Conservation (phyloP, 371 early-diverging fungal genomes). For the Mortierella sp. region DNA sequence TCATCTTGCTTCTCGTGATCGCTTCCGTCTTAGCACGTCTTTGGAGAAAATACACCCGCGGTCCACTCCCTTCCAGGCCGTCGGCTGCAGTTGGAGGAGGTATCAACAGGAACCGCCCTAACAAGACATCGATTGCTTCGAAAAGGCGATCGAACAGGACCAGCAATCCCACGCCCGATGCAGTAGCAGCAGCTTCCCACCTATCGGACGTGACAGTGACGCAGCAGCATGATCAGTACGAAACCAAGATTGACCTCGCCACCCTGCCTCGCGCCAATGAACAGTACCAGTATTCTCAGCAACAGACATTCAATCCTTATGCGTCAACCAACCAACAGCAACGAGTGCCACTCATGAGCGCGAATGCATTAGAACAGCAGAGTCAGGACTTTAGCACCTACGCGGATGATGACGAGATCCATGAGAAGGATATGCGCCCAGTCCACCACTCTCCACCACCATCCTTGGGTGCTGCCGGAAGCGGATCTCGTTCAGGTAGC, state of each 20-base stretch:
- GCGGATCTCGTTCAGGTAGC: too few species aligned
- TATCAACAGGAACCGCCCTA: slow-evolving; percentile 3
- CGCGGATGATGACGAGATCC: slow-evolving; percentile 10
- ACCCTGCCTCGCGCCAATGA: slow-evolving; percentile 25
- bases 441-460: neutral
- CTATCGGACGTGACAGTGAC: slow-evolving; percentile 20
- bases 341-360: slow-evolving; percentile 39
- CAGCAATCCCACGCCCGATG: too few species aligned
- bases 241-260: slow-evolving; percentile 38
- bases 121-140: slow-evolving; percentile 26
- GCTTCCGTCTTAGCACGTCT: slow-evolving; percentile 25
- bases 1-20: slow-evolving; percentile 10
- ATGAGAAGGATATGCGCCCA: slow-evolving; percentile 11
- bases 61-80: neutral
- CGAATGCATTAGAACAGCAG: slow-evolving; percentile 40
- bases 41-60: slow-evolving; percentile 10
- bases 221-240: neutral
- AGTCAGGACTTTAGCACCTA: slow-evolving; percentile 18
- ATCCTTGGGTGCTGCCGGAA: too few species aligned
- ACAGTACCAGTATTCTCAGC: slow-evolving; percentile 12
- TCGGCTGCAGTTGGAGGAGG: slow-evolving; percentile 1
- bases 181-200: slow-evolving; percentile 14
- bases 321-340: slow-evolving; percentile 25
- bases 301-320: slow-evolving; percentile 23
- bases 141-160: too few species aligned